phyloP scores from a whole-genome alignment of 2,329 filamentous ascomycete genomes.

The Monosporascus sp. region DNA sequence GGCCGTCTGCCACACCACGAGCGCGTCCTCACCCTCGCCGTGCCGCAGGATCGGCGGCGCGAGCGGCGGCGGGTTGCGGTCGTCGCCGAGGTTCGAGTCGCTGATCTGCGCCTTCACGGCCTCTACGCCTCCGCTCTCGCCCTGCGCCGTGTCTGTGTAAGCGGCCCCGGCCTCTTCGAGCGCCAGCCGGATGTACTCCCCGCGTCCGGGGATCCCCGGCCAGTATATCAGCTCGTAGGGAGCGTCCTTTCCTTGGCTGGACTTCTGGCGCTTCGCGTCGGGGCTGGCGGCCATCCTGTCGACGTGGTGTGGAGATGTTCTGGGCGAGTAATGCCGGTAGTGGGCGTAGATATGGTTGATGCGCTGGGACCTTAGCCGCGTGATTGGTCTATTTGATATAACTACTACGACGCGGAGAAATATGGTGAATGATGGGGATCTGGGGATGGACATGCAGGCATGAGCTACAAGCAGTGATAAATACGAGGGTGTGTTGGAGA shows the following conservation, averaged over 20 bases:
- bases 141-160: constrained; percentile 56
- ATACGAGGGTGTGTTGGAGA: too few relatives aligned
- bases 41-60: constrained; percentile 63
- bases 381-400: not conserved
- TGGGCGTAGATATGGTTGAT: not conserved
- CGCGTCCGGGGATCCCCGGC: constrained; percentile 66
- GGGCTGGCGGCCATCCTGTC: constrained; percentile 14
- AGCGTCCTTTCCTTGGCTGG: constrained; percentile 32
- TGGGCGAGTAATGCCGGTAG: not conserved
- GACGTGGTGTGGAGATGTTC: not conserved
- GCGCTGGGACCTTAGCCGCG: not conserved
- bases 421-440: not conserved
- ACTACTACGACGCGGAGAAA: not conserved
- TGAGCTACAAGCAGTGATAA: too few relatives aligned
- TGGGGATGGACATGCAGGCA: not conserved
- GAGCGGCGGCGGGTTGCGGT: constrained; percentile 57
- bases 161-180: constrained; percentile 62
- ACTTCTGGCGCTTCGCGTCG: constrained; percentile 31
- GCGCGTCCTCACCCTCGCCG: constrained; percentile 32
- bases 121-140: constrained; percentile 41
- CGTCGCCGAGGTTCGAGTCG: constrained; percentile 40
- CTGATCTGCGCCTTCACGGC: constrained; percentile 43
- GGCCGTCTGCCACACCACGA: constrained; percentile 63
- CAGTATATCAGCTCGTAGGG: constrained; percentile 67
- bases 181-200: constrained; percentile 65